Evolutionary conservation across 2,329 filamentous ascomycete genomes (phyloP).

Genomic region (Neonectria punicea): DNA sequence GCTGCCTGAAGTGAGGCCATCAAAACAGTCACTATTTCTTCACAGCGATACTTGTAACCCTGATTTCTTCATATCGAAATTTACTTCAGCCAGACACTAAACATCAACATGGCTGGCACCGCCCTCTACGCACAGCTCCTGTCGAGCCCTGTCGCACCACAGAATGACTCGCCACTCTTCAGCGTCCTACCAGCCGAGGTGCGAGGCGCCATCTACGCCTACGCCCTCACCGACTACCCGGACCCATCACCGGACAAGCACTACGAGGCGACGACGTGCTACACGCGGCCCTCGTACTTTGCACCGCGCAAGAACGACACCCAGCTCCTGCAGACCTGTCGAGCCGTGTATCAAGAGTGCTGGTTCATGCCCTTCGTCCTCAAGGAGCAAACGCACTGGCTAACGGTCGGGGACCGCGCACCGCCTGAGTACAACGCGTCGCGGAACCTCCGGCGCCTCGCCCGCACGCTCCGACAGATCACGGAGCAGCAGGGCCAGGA

Average conservation of each 20-base stretch:
- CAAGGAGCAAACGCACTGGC: slow-evolving; percentile 53
- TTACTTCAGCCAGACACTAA: neutral
- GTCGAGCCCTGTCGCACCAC: neutral
- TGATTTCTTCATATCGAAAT: too few species aligned
- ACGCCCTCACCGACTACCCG: slow-evolving; percentile 51
- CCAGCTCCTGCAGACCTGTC: slow-evolving; percentile 55
- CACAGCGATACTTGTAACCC: neutral
- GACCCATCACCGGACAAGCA: slow-evolving; percentile 41
- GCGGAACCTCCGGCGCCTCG: neutral
- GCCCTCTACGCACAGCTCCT: slow-evolving; percentile 17
- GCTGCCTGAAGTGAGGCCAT: slow-evolving; percentile 4
- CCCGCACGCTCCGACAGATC: slow-evolving; percentile 29
- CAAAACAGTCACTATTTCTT: neutral
- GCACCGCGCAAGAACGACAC: slow-evolving; percentile 50
- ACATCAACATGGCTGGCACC: neutral
- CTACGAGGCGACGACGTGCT: slow-evolving; percentile 49
- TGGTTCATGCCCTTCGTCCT: slow-evolving; percentile 56
- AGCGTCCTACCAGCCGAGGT: slow-evolving; percentile 58
- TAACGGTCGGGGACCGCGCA: slow-evolving; percentile 44
- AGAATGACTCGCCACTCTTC: slow-evolving; percentile 47
- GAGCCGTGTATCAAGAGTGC: slow-evolving; percentile 53
- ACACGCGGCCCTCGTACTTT: slow-evolving; percentile 53
- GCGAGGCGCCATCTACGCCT: slow-evolving; percentile 58
- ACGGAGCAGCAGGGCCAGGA: slow-evolving; percentile 33
- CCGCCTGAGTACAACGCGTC: slow-evolving; percentile 40